These are phyloP conservation scores for Alternaria alternata DNA, from an alignment of 2,329 filamentous ascomycete species.

Conservation along the genomic window DNA sequence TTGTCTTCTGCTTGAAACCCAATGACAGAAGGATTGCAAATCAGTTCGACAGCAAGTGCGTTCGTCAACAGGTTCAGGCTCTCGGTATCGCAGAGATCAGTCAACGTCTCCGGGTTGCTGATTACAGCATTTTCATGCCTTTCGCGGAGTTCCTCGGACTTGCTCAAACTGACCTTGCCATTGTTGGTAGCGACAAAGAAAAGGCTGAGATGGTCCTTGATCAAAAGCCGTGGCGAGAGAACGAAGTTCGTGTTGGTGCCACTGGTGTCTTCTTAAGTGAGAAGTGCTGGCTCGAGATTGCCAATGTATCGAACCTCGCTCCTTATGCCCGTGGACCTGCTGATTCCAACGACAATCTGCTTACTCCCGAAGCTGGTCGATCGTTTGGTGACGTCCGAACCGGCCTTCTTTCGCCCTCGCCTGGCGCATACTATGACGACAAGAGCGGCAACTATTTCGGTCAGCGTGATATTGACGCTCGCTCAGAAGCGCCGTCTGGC, in stretches of 20 bases:
- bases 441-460: slow-evolving; percentile 85
- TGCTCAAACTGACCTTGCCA: slow-evolving; percentile 80
- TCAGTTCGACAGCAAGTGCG: slow-evolving; percentile 98
- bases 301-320: slow-evolving; percentile 68
- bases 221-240: slow-evolving; percentile 88
- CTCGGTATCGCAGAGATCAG: slow-evolving; percentile 98
- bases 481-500: slow-evolving; percentile 94
- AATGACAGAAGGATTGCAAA: slow-evolving; percentile 98
- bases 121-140: slow-evolving; percentile 94
- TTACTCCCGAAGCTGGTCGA: slow-evolving; percentile 62
- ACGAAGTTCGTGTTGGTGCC: slow-evolving; percentile 88
- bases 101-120: slow-evolving; percentile 87
- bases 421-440: slow-evolving; percentile 74
- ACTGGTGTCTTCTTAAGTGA: slow-evolving; percentile 97
- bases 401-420: slow-evolving; percentile 62
- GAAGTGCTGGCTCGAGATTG: slow-evolving; percentile 91
- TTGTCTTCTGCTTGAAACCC: slow-evolving; percentile 95
- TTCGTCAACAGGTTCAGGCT: slow-evolving; percentile 91
- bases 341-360: slow-evolving; percentile 59
- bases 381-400: slow-evolving; percentile 67
- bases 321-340: slow-evolving; percentile 57
- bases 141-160: slow-evolving; percentile 95
- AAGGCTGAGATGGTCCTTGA: slow-evolving; percentile 92
- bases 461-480: slow-evolving; percentile 77
- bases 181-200: slow-evolving; percentile 91